These are phyloP conservation scores for Scheffersomyces segobiensis DNA, from an alignment of 1,139 yeast species.

Conservation along the genomic window DNA sequence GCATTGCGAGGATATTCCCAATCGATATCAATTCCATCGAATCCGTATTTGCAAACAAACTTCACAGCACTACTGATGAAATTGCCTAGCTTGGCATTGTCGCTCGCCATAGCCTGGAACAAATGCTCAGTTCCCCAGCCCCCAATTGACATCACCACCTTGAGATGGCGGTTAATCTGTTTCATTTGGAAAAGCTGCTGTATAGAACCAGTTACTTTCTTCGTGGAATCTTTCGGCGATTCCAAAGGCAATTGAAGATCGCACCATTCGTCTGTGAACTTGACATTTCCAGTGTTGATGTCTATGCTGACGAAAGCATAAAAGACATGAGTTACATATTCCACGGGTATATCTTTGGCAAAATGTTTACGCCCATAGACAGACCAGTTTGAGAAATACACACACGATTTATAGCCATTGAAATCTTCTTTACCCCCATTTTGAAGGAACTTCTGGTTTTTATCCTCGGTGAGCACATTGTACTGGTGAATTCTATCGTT, in stretches of 20 bases:
- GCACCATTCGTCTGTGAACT: constrained; percentile 66
- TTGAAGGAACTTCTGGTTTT: background rate
- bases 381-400: constrained; percentile 64
- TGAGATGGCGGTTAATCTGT: constrained; percentile 47
- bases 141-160: constrained; percentile 75
- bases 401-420: constrained; percentile 22
- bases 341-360: constrained; percentile 65
- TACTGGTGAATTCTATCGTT: background rate
- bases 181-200: constrained; percentile 59
- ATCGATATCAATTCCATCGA: constrained; percentile 92
- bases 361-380: constrained; percentile 63
- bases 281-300: constrained; percentile 51
- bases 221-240: constrained; percentile 17
- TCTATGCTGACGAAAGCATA: constrained; percentile 76
- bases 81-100: constrained; percentile 31
- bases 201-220: constrained; percentile 47
- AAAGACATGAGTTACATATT: constrained; percentile 62
- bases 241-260: constrained; percentile 52
- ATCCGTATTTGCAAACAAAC: constrained; percentile 54
- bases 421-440: background rate
- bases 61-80: constrained; percentile 56
- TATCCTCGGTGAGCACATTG: background rate
- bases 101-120: constrained; percentile 49
- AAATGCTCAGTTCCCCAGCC: constrained; percentile 74
- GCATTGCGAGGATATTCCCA: constrained; percentile 81